Conservation (phyloP, 768 basidiomycete genomes). For the Lyophyllum semitale region DNA sequence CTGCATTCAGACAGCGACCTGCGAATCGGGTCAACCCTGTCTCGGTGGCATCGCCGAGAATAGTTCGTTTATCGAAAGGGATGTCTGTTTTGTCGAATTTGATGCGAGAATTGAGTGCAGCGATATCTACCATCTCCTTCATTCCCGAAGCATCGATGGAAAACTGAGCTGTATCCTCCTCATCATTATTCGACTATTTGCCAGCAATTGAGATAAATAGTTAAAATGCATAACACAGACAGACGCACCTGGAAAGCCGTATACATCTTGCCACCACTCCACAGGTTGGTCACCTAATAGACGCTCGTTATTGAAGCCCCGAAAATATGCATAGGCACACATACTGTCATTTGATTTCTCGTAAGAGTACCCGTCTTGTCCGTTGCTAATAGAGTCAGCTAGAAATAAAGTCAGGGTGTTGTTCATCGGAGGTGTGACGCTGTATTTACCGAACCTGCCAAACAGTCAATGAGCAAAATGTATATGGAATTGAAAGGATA, state of each 20-base stretch:
- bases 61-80: slow-evolving; percentile 59
- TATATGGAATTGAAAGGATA: slow-evolving; percentile 39
- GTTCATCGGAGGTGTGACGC: background rate
- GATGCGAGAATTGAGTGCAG: slow-evolving; percentile 67
- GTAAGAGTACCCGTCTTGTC: slow-evolving; percentile 76
- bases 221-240: no score
- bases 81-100: slow-evolving; percentile 69
- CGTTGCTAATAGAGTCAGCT: slow-evolving; percentile 68
- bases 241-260: slow-evolving; percentile 59
- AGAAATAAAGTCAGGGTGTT: slow-evolving; percentile 11
- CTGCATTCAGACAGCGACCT: slow-evolving; percentile 48
- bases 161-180: slow-evolving; percentile 51
- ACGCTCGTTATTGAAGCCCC: background rate
- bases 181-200: slow-evolving; percentile 64
- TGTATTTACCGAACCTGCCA: slow-evolving; percentile 38
- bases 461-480: slow-evolving; percentile 40
- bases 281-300: slow-evolving; percentile 58
- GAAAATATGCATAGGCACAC: background rate
- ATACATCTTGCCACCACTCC: slow-evolving; percentile 64
- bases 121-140: slow-evolving; percentile 64
- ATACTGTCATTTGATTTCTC: slow-evolving; percentile 70
- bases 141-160: slow-evolving; percentile 57
- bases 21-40: slow-evolving; percentile 73
- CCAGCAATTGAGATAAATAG: background rate
- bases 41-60: slow-evolving; percentile 76